These are phyloP conservation scores for Suhomyces pyralidae DNA, from an alignment of 805 yeast genomes.

Conservation along the genomic window DNA sequence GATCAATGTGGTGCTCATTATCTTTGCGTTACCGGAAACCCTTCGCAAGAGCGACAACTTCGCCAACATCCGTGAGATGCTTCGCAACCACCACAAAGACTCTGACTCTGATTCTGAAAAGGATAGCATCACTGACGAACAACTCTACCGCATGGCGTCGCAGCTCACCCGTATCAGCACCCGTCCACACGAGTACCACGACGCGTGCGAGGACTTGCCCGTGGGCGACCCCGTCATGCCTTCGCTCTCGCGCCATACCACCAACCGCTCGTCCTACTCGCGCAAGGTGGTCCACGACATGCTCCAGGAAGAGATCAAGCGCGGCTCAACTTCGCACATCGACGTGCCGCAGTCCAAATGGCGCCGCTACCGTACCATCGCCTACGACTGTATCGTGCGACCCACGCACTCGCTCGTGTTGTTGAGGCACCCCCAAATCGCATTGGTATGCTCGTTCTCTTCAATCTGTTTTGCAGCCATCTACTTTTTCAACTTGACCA, in stretches of 20 bases:
- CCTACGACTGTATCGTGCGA: conserved; percentile 48
- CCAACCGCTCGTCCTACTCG: conserved; percentile 32
- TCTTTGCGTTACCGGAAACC: conserved; percentile 76
- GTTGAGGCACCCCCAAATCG: conserved; percentile 71
- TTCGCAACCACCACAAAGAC: conserved; percentile 16
- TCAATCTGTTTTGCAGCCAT: conserved; percentile 68
- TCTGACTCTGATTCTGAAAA: neutral
- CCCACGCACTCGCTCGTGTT: conserved; percentile 64
- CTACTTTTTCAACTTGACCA: conserved; percentile 72
- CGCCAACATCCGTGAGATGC: conserved; percentile 48
- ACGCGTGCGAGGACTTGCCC: conserved; percentile 22
- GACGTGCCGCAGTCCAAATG: conserved; percentile 14
- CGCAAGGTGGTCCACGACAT: conserved; percentile 21
- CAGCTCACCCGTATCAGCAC: conserved; percentile 24
- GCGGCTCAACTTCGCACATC: conserved; percentile 12
- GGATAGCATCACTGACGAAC: conserved; percentile 12
- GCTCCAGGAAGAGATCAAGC: conserved; percentile 20
- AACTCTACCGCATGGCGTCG: conserved; percentile 32
- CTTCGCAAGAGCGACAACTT: conserved; percentile 59
- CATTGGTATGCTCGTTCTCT: conserved; percentile 60
- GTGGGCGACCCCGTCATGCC: conserved; percentile 43
- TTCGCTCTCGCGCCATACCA: conserved; percentile 33
- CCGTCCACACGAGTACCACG: conserved; percentile 9
- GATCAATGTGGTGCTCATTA: conserved; percentile 44
- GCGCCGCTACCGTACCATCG: conserved; percentile 20